Percentiles rank a stretch among this genome's conserved stretches.
Evolutionary conservation across 1,284 basidiomycete species (phyloP).

Genomic region (Apiotrichum montevideense): DNA sequence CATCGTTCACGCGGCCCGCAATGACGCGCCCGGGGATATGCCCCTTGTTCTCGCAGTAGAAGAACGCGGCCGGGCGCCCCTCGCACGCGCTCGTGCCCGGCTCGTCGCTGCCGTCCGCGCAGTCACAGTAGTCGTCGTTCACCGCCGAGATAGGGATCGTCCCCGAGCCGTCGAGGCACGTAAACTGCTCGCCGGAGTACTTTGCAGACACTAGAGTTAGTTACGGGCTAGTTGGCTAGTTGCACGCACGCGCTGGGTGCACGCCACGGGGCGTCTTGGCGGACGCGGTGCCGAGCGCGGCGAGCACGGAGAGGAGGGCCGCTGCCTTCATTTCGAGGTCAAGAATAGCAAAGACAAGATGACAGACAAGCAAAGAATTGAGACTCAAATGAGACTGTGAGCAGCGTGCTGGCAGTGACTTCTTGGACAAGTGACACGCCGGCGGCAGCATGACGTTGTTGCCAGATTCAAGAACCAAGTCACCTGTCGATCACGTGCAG

Average conservation of each 20-base stretch:
- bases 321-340: not conserved
- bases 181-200: conserved; percentile 21
- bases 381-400: no score
- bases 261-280: conserved; percentile 9
- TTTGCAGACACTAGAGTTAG: conserved; percentile 15
- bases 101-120: conserved; percentile 86
- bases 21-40: conserved; percentile 76
- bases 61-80: conserved; percentile 52
- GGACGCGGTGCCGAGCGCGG: conserved; percentile 3
- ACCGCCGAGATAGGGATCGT: conserved; percentile 61
- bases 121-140: conserved; percentile 95
- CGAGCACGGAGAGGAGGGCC: conserved; percentile 10
- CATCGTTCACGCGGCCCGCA: conserved; percentile 84
- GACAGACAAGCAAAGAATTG: no score
- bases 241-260: conserved; percentile 40
- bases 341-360: no score
- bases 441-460: no score
- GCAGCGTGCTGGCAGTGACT: no score
- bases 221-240: conserved; percentile 28
- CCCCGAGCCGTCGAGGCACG: conserved; percentile 40
- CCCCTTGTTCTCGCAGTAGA: conserved; percentile 84
- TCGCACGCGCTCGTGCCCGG: conserved; percentile 87
- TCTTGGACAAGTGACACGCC: no score
- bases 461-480: no score
- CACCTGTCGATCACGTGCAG: no score